Evolutionary conservation across 345 rosid genomes (phyloP).

Genomic region (Garcia nutans): DNA sequence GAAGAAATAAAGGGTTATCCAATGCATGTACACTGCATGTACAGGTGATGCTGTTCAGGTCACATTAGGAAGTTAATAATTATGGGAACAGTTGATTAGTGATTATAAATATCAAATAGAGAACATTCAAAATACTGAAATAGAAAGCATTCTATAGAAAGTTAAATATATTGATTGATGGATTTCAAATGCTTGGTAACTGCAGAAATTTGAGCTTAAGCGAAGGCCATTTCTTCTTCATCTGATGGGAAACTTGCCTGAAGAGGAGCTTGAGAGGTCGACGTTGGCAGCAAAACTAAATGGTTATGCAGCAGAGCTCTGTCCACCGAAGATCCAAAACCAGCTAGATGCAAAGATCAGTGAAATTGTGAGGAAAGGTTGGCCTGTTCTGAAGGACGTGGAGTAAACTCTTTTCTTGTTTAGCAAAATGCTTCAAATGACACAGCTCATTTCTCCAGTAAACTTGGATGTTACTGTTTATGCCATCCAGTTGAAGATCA

Average conservation of each 20-base stretch:
- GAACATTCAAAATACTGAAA: not conserved
- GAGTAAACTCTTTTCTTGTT: constrained; percentile 14
- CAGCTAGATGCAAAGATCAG: constrained; percentile 61
- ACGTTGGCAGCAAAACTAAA: constrained; percentile 69
- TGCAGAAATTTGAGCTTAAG: constrained; percentile 95
- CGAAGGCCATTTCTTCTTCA: constrained; percentile 72
- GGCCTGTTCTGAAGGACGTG: constrained; percentile 71
- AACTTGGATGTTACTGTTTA: not conserved
- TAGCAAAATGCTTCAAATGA: not conserved
- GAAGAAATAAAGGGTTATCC: too few species aligned
- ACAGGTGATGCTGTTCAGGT: too few species aligned
- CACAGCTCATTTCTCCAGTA: not conserved
- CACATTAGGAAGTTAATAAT: too few species aligned
- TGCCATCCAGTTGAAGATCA: not conserved
- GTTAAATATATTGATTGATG: not conserved
- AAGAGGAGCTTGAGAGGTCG: constrained; percentile 82
- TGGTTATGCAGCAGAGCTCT: constrained; percentile 81
- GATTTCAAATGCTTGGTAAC: constrained; percentile 2
- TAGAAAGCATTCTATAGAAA: not conserved
- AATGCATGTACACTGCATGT: too few species aligned
- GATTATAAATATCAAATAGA: not conserved
- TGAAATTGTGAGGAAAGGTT: constrained; percentile 70
- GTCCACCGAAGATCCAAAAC: constrained; percentile 58
- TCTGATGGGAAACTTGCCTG: constrained; percentile 71
- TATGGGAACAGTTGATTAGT: too few species aligned